Percentiles rank a stretch among this genome's conserved stretches.
These are phyloP conservation scores for Talaromyces borbonicus DNA, from an alignment of 495 filamentous ascomycete genomes.

Conservation along the genomic window DNA sequence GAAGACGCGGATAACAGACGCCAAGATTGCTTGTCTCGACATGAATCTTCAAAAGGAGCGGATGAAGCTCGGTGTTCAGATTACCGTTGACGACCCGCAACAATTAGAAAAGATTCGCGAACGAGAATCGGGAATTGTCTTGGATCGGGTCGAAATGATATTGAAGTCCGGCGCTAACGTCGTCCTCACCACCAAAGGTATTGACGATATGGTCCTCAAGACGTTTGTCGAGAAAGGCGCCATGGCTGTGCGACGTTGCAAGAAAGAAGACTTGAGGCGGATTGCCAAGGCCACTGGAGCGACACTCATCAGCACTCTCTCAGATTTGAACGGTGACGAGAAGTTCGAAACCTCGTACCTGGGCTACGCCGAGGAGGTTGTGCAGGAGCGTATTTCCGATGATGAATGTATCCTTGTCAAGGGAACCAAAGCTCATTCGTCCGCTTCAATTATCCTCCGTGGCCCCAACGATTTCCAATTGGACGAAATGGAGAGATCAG, in stretches of 20 bases:
- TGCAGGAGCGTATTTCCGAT: slow-evolving; percentile 94
- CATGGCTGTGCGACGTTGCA: slow-evolving; percentile 93
- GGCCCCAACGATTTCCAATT: slow-evolving; percentile 94
- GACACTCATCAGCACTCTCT: slow-evolving; percentile 81
- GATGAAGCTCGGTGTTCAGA: slow-evolving; percentile 98
- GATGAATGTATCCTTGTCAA: slow-evolving; percentile 98
- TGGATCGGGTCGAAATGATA: slow-evolving; percentile 94
- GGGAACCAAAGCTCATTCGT: slow-evolving; percentile 86
- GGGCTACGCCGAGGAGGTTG: slow-evolving; percentile 87
- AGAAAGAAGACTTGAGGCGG: slow-evolving; percentile 95
- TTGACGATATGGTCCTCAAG: slow-evolving; percentile 93
- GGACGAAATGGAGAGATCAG: slow-evolving; percentile 98
- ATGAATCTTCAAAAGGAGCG: slow-evolving; percentile 98
- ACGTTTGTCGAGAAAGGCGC: slow-evolving; percentile 88
- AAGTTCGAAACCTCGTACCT: slow-evolving; percentile 84
- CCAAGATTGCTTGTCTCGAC: slow-evolving; percentile 93
- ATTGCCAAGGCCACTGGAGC: slow-evolving; percentile 96
- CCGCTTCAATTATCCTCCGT: slow-evolving; percentile 92
- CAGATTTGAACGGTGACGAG: slow-evolving; percentile 96
- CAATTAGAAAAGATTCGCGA: slow-evolving; percentile 95
- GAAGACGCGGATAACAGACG: slow-evolving; percentile 85
- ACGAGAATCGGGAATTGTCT: slow-evolving; percentile 82
- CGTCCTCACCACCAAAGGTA: slow-evolving; percentile 93
- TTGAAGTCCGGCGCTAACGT: slow-evolving; percentile 96
- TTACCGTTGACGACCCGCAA: slow-evolving; percentile 93